These are phyloP conservation scores for Lactarius vividus DNA, from an alignment of 768 basidiomycete genomes.

Conservation along the genomic window DNA sequence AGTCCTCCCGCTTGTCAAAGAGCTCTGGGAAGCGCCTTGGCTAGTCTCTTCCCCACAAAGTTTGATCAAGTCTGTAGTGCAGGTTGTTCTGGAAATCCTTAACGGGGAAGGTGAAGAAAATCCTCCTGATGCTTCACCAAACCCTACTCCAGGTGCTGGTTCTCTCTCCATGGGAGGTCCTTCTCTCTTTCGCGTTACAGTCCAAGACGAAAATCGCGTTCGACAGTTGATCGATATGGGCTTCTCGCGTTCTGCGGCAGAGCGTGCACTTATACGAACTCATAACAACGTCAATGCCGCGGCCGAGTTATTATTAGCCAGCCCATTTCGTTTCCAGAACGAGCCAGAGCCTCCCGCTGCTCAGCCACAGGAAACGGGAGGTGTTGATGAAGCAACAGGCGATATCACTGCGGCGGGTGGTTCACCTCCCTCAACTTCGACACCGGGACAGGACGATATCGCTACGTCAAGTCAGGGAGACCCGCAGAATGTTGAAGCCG, in stretches of 20 bases:
- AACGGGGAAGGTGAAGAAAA: conserved; percentile 78
- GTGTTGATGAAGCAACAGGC: conserved; percentile 21
- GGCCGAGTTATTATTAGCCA: conserved; percentile 79
- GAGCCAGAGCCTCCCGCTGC: conserved; percentile 52
- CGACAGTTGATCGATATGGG: conserved; percentile 94
- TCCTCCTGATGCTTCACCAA: conserved; percentile 41
- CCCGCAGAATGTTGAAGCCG: neutral
- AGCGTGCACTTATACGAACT: conserved; percentile 77
- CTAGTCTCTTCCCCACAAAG: conserved; percentile 69
- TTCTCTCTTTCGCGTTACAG: conserved; percentile 38
- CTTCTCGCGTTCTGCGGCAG: conserved; percentile 85
- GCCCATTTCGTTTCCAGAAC: conserved; percentile 74
- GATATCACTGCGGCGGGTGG: conserved; percentile 23
- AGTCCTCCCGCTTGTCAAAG: conserved; percentile 61
- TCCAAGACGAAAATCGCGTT: conserved; percentile 74
- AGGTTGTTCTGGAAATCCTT: conserved; percentile 75
- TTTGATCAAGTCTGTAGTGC: conserved; percentile 72
- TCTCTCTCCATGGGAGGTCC: conserved; percentile 35
- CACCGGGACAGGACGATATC: conserved; percentile 34
- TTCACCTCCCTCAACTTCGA: conserved; percentile 29
- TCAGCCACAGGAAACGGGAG: conserved; percentile 29
- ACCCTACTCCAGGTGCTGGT: conserved; percentile 35
- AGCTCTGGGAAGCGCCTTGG: conserved; percentile 85
- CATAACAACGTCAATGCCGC: conserved; percentile 89
- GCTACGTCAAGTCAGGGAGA: conserved; percentile 22